phyloP scores from a whole-genome alignment of 305 asterid genomes.

The Salvia sclarea region DNA sequence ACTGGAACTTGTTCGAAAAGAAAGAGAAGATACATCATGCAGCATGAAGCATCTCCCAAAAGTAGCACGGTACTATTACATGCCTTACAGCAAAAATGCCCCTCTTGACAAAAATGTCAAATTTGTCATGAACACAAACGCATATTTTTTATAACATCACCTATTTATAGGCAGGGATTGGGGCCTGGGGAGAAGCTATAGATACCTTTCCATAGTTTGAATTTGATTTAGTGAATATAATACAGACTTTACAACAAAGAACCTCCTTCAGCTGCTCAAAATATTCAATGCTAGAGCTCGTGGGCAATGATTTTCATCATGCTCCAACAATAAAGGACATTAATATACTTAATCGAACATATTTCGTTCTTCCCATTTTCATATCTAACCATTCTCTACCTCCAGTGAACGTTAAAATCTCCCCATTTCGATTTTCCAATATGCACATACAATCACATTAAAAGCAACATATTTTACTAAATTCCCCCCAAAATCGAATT shows the following conservation, averaged over 20 bases:
- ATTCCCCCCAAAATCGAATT: background rate
- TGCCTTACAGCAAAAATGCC: background rate
- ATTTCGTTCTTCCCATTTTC: constrained; percentile 7
- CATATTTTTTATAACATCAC: background rate
- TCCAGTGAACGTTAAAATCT: background rate
- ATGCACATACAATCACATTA: background rate
- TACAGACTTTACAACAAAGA: background rate
- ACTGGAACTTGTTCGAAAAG: constrained; percentile 4
- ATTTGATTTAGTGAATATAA: background rate
- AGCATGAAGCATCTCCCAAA: background rate
- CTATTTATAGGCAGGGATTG: background rate
- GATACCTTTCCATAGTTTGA: background rate
- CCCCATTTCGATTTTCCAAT: background rate
- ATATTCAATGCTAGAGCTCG: background rate
- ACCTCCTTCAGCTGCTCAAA: background rate
- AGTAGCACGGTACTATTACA: background rate
- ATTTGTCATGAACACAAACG: background rate
- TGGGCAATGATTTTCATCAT: background rate
- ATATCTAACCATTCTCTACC: constrained; percentile 10
- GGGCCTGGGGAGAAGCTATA: no score
- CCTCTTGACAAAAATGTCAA: background rate
- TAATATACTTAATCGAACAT: background rate
- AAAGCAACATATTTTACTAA: background rate
- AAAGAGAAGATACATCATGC: background rate
- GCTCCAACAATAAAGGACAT: background rate